These are phyloP conservation scores for Coemansia sp. DNA, from an alignment of 192 early-diverging fungal genomes.

Conservation along the genomic window DNA sequence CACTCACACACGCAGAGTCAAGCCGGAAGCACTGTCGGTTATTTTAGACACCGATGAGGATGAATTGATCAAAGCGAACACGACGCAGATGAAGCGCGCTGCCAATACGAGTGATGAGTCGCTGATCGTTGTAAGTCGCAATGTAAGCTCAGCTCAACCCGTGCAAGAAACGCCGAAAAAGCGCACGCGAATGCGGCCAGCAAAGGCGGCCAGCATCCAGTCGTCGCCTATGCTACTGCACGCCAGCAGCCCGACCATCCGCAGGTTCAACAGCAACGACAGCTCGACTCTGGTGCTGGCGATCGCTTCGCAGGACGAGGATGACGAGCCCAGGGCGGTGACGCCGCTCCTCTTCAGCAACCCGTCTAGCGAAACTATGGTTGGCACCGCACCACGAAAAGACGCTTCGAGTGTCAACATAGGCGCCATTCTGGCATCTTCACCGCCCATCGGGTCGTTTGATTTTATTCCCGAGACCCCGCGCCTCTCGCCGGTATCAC, in stretches of 20 bases:
- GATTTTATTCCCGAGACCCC: conserved; percentile 23
- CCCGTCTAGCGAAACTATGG: conserved; percentile 5
- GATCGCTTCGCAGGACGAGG: conserved; percentile 9
- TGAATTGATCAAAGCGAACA: conserved; percentile 12
- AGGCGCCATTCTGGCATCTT: background rate
- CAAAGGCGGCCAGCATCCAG: background rate
- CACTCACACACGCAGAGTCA: background rate
- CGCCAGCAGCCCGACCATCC: conserved; percentile 40
- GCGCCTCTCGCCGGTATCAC: background rate
- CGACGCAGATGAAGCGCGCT: background rate
- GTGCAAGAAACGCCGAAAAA: background rate
- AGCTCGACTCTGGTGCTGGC: conserved; percentile 11
- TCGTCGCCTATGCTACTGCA: conserved; percentile 40
- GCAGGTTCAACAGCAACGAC: conserved; percentile 19
- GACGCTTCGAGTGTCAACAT: background rate
- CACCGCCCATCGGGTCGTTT: background rate
- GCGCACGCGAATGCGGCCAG: background rate
- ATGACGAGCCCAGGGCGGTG: background rate
- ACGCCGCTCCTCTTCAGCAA: background rate
- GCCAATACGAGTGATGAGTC: background rate
- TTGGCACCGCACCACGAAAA: background rate
- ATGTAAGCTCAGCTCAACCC: background rate
- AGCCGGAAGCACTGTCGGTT: background rate
- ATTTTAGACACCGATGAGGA: conserved; percentile 12
- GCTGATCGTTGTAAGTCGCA: background rate